Evolutionary conservation across 2,329 filamentous ascomycete genomes (phyloP), one percentile per base, ranked within the genome.

Genomic region (Colletotrichum coccodes): DNA sequence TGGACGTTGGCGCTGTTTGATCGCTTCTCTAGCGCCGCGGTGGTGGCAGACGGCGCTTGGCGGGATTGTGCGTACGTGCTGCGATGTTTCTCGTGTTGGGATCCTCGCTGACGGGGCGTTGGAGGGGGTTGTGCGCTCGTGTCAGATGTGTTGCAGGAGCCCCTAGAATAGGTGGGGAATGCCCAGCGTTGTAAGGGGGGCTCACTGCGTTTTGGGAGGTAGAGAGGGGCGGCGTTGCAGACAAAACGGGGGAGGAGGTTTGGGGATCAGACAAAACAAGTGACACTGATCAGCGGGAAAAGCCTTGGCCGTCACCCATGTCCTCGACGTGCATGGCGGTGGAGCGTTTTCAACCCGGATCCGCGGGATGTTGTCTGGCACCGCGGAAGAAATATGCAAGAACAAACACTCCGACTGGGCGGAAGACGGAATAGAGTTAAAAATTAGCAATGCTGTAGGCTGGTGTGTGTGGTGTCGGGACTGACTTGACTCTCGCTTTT

Each of bases 111-210:
- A 66, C 53, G 59, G 50, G 32, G 38, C 30, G 32, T 40, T 23
- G 34, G 14, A 40, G 38, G 57, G 64, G 60, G 68, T 32, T 54
- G 58, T 63, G 63, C 53, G 52, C 53, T 59, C 56, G 70, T 71
- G 49, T 71, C 70, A 71, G 67, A 70, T 50, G 62, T 71, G 70
- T 71, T 68, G 47, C 70, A 71, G 59, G 47, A 59, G 36, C 36
- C 16, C 38, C 18, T 9, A 32, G 12, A 26, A 53, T 53, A 11
- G 18, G 49, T 21, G 49, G 28, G 18, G 32, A 54, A 8, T 9
- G 38, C 38, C 3, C n/a, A 18, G 28, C 47, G 18, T 16, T 26
- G 36, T 40, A 9, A 40, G 36, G 36, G 38, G n/a, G n/a, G n/a
- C n/a, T n/a, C n/a, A n/a, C n/a, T n/a, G 28, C 47, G 18, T 16